Conservation (phyloP, 805 yeast species). For the Kockiozyma suomiensis region DNA sequence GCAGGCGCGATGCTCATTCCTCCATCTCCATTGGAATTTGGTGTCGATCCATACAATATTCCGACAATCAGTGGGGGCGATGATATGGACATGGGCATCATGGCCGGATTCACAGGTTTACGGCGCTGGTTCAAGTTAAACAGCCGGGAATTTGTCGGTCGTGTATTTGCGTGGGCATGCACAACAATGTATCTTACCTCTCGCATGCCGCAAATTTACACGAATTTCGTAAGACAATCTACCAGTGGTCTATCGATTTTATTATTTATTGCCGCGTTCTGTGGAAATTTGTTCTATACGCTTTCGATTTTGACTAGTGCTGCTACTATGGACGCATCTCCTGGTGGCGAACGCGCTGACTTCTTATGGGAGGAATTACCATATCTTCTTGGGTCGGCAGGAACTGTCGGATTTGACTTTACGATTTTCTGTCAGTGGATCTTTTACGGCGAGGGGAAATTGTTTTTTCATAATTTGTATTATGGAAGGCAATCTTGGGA, state of each 20-base stretch:
- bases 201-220: slow-evolving; percentile 80
- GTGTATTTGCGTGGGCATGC: slow-evolving; percentile 73
- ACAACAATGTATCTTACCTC: slow-evolving; percentile 74
- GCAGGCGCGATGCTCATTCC: slow-evolving; percentile 32
- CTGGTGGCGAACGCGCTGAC: slow-evolving; percentile 44
- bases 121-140: slow-evolving; percentile 24
- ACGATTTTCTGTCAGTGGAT: slow-evolving; percentile 46
- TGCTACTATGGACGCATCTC: slow-evolving; percentile 32
- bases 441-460: slow-evolving; percentile 31
- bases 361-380: slow-evolving; percentile 76
- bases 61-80: neutral
- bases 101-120: slow-evolving; percentile 18
- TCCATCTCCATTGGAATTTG: neutral
- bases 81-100: neutral
- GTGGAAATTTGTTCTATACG: slow-evolving; percentile 78
- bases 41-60: neutral
- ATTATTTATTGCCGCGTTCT: slow-evolving; percentile 73
- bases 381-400: slow-evolving; percentile 79
- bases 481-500: slow-evolving; percentile 29
- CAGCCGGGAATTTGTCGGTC: slow-evolving; percentile 45
- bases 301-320: slow-evolving; percentile 67
- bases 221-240: slow-evolving; percentile 75
- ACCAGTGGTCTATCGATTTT: slow-evolving; percentile 85
- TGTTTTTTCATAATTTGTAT: slow-evolving; percentile 24
- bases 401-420: slow-evolving; percentile 78